Evolutionary conservation across 306 rosid species (phyloP), one percentile per base, ranked within the genome.

Genomic region (Gleditsia sinensis): DNA sequence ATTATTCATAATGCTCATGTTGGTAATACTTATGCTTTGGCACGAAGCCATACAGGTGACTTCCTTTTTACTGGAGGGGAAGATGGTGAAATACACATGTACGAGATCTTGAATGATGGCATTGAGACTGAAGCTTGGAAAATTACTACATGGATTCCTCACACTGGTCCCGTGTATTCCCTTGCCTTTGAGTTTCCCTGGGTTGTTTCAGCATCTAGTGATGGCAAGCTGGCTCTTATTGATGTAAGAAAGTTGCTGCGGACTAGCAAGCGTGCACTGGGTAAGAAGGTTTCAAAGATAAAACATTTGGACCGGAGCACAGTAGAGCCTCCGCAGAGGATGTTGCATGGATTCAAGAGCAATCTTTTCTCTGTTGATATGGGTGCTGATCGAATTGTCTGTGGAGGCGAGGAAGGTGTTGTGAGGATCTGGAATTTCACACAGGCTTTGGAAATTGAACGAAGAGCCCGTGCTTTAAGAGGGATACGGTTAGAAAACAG

Each of bases 131-230:
- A 13, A 14, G 74, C 75, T 67, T 66, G 71, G 61, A 83, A 71
- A 43, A 85, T 88, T 54, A 84, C 93, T 14, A 76, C 90, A 2
- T 94, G 98, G 98, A 76, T 74, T 78, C 97, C 98, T 78, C 98
- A 94, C 79, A 56, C 89, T 0, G 96, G 94, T 43, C 81, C 96
- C 61, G 97, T 94, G 74, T 67, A 86, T 75, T 89, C 96, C 32
- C 92, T 94, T 54, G 91, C 93, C 23, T 94, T 94, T 72, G 98
- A 94, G 85, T 94, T 94, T 83, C 98, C 98, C 6, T 94, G 98
- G 98, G 88, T 91, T 72, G 96, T 91, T 78, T 94, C 98, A 14
- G 91, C 97, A 62, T 88, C 98, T 20, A 85, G 90, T 60, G 98
- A 94, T 48, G 95, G 97, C 30, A 90, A 90, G 58, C 61, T 91